Conservation (phyloP, 2,329 filamentous ascomycete species). For the Coleophoma eucalyptorum region DNA sequence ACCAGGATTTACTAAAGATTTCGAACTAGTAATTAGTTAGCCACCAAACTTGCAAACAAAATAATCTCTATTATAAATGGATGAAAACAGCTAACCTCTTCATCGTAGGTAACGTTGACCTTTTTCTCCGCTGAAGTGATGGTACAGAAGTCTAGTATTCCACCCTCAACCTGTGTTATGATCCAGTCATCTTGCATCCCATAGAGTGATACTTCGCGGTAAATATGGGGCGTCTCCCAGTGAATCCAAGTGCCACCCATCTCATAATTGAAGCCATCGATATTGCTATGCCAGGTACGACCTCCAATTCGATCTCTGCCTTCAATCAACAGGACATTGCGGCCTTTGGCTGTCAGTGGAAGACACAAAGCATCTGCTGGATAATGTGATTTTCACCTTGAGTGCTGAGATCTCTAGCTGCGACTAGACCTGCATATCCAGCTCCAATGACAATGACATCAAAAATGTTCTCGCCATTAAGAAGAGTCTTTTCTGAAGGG, state of each 20-base stretch:
- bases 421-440: conserved; percentile 1
- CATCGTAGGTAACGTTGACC: not conserved
- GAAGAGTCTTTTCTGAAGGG: not conserved
- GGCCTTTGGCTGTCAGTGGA: not conserved
- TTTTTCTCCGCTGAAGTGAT: not conserved
- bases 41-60: too few relatives aligned
- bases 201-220: conserved; percentile 31
- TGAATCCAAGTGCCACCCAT: conserved; percentile 41
- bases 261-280: conserved; percentile 32
- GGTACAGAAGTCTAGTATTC: not conserved
- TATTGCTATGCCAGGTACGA: conserved; percentile 33
- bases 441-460: not conserved
- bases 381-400: not conserved
- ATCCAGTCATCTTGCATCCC: conserved; percentile 20
- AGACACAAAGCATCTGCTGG: too few relatives aligned
- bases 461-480: not conserved
- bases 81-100: not conserved
- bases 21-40: too few relatives aligned
- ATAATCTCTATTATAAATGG: too few relatives aligned
- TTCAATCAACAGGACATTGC: conserved; percentile 31
- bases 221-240: conserved; percentile 30
- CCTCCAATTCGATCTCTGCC: conserved; percentile 38
- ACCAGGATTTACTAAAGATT: too few relatives aligned
- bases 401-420: not conserved
- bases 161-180: not conserved